phyloP scores from a whole-genome alignment of 164 flowering plant species.

The Liriodendron chinense region DNA sequence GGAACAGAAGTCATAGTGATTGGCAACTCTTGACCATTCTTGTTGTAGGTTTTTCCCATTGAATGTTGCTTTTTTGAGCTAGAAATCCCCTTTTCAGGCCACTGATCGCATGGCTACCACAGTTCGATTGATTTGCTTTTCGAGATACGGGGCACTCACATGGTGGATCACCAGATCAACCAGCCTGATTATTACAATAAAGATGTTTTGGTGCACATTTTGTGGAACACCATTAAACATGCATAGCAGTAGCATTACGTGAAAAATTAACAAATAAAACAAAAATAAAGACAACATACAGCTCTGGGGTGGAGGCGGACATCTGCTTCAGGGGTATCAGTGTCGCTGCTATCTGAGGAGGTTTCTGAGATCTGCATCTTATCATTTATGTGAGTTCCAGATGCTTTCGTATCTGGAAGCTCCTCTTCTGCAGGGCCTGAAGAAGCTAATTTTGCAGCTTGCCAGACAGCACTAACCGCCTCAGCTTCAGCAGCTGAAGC shows the following conservation, averaged over 20 bases:
- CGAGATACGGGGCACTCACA: no score
- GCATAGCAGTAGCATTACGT: background rate
- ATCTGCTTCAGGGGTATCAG: constrained; percentile 47
- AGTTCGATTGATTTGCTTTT: background rate
- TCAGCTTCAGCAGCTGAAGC: constrained; percentile 98
- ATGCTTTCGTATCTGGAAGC: constrained; percentile 21
- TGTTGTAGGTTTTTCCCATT: background rate
- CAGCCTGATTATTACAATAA: background rate
- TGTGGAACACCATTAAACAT: background rate
- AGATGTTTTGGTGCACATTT: background rate
- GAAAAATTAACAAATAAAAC: background rate
- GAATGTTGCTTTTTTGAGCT: background rate
- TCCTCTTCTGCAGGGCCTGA: constrained; percentile 39
- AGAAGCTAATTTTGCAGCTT: constrained; percentile 78
- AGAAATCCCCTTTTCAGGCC: background rate
- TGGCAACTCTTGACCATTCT: background rate
- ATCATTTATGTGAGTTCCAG: constrained; percentile 44
- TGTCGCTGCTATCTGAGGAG: constrained; percentile 71
- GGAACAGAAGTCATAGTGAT: background rate
- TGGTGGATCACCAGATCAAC: background rate
- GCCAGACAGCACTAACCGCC: constrained; percentile 88
- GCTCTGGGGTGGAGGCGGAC: constrained; percentile 99
- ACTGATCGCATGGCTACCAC: background rate
- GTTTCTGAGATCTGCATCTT: constrained; percentile 55
- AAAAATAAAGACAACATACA: constrained; percentile 44